Base-by-base conservation (phyloP, 441 rosid genomes). In the Mallotus japonicus region DNA sequence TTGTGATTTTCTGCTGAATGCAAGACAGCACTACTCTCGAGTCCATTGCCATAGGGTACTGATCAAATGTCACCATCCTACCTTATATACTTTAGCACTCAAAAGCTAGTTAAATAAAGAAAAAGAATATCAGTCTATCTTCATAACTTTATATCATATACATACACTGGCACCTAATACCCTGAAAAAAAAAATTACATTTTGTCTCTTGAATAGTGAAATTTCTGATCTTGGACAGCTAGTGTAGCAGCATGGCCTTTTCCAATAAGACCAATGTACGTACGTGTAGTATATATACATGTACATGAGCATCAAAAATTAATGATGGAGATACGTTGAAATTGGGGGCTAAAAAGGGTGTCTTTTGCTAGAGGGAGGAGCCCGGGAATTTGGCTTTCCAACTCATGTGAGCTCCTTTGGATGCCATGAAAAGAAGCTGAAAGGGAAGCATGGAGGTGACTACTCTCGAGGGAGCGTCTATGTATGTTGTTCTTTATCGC, bases 381-480 rank as follows among this genome's bases (percentile, higher is more conserved):
- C n/a, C 28, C 5, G 72, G 69, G 63, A 61, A 51, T 61, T 76
- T 65, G 78, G 85, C 85, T 84, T 87, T 85, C 82, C 87, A 87
- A 82, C 79, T 78, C 84, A 84, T 42, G 47, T 54, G 8, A 49
- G 20, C 28, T 37, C 72, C 86, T 78, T 88, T 79, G 88, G 91
- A 83, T 87, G 79, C 88, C 87, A 80, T 70, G 62, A 78, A 81
- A 76, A 81, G 81, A 76, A 79, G 79, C 15, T 69, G 76, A 70
- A 82, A 81, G 78, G 77, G 60, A 59, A 64, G 72, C 75, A 62
- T 70, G 69, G 67, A 58, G 60, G 72, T 78, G 74, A 70, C 76
- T 64, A 64, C 75, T 82, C 76, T 85, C 84, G 89, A 86, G 88
- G 91, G 89, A 85, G 91, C 88, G 68, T 70, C 28, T 40, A 28